A percentile compares a stretch with the other conserved stretches of the same genome.
Conservation (phyloP, 345 rosid species). For the Triadica sebifera region DNA sequence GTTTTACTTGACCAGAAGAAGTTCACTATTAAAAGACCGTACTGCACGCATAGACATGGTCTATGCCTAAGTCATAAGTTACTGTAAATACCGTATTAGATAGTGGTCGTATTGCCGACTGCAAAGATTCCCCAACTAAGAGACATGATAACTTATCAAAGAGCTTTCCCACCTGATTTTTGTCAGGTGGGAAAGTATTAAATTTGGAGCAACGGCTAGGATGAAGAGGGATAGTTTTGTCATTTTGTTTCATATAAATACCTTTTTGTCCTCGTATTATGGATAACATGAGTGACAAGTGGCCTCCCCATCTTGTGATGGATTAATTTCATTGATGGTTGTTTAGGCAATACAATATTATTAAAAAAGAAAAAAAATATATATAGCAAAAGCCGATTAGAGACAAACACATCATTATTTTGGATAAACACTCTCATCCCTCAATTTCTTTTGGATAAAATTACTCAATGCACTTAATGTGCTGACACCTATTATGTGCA, state of each 20-base stretch:
- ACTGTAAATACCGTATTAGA: neutral
- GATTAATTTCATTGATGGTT: too few species aligned
- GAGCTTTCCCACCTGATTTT: neutral
- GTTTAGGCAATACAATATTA: neutral
- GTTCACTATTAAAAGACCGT: too few species aligned
- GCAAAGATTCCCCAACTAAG: neutral
- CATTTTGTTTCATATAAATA: neutral
- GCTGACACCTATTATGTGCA: too few species aligned
- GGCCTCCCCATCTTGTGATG: neutral
- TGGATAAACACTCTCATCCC: too few species aligned
- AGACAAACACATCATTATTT: too few species aligned
- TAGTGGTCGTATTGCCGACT: neutral
- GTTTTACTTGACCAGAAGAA: neutral
- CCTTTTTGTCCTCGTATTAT: neutral
- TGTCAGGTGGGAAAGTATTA: neutral
- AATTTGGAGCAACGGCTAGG: neutral
- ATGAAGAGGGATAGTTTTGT: neutral
- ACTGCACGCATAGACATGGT: too few species aligned
- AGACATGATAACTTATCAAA: neutral
- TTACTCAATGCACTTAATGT: too few species aligned
- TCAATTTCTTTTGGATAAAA: too few species aligned
- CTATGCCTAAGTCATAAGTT: too few species aligned
- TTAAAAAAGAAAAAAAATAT: too few species aligned
- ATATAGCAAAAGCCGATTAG: too few species aligned
- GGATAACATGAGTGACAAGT: too few species aligned